phyloP scores from a whole-genome alignment of 192 early-diverging fungal genomes.

The Diversispora epigaea region DNA sequence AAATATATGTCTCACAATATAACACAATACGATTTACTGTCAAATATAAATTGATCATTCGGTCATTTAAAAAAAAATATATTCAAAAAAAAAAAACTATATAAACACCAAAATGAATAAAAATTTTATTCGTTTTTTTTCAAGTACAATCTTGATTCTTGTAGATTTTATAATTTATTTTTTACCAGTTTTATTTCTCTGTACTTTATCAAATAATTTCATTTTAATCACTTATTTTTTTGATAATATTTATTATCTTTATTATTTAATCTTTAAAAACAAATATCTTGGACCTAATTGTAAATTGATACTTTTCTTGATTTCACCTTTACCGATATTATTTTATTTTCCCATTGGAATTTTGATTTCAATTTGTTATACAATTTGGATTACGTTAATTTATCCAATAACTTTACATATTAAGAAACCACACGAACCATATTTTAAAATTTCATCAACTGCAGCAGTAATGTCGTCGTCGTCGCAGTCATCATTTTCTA shows the following conservation, averaged over 20 bases:
- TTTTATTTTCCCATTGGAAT: background rate
- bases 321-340: background rate
- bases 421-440: background rate
- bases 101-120: no score
- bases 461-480: background rate
- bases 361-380: background rate
- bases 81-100: no score
- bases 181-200: background rate
- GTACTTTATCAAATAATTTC: background rate
- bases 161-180: background rate
- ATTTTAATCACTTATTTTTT: background rate
- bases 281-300: background rate
- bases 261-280: background rate
- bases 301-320: background rate
- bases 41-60: no score
- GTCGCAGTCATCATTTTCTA: no score
- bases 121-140: background rate
- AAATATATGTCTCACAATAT: no score
- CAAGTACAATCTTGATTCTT: background rate
- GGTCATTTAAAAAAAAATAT: no score
- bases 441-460: background rate
- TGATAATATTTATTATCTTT: background rate
- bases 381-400: background rate
- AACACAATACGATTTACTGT: no score
- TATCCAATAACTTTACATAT: background rate